Evolutionary conservation across 768 basidiomycete genomes (phyloP).

Genomic region (Plicaturopsis crispa): DNA sequence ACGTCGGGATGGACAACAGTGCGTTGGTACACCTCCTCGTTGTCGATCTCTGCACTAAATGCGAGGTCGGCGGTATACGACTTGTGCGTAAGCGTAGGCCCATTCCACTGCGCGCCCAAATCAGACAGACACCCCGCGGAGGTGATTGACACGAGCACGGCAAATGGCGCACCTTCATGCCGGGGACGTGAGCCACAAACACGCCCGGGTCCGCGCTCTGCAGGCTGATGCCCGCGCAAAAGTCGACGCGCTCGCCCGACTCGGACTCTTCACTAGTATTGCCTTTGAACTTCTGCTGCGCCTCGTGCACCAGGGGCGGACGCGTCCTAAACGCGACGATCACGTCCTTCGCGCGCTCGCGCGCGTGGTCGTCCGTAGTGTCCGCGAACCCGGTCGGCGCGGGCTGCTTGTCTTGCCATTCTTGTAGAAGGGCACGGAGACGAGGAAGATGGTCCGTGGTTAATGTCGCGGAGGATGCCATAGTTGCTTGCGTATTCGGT

Average conservation of each 20-base stretch:
- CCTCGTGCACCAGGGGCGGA: conserved; percentile 22
- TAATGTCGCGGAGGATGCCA: conserved; percentile 22
- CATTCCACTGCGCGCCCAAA: conserved; percentile 19
- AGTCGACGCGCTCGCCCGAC: conserved; percentile 12
- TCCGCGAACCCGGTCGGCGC: conserved; percentile 12
- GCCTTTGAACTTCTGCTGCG: conserved; percentile 17
- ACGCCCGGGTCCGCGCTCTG: conserved; percentile 22
- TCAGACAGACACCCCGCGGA: conserved; percentile 1
- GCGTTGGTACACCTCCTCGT: conserved; percentile 27
- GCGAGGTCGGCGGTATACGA: conserved; percentile 24
- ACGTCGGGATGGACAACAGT: conserved; percentile 23
- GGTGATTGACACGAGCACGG: not conserved
- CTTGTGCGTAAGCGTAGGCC: conserved; percentile 26
- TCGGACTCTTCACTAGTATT: conserved; percentile 8
- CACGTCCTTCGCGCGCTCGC: conserved; percentile 19
- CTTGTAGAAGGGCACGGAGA: conserved; percentile 17
- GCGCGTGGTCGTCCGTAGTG: conserved; percentile 7
- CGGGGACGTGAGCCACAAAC: conserved; percentile 25
- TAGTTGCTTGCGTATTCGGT: too few species aligned
- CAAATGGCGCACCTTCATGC: conserved; percentile 20
- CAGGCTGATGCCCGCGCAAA: conserved; percentile 21
- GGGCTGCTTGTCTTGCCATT: conserved; percentile 19
- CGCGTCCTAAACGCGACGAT: conserved; percentile 29
- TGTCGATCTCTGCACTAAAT: conserved; percentile 21
- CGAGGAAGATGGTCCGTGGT: conserved; percentile 21